Evolutionary conservation across 1,139 yeast species (phyloP).

Genomic region (Zygoascus meyerae): DNA sequence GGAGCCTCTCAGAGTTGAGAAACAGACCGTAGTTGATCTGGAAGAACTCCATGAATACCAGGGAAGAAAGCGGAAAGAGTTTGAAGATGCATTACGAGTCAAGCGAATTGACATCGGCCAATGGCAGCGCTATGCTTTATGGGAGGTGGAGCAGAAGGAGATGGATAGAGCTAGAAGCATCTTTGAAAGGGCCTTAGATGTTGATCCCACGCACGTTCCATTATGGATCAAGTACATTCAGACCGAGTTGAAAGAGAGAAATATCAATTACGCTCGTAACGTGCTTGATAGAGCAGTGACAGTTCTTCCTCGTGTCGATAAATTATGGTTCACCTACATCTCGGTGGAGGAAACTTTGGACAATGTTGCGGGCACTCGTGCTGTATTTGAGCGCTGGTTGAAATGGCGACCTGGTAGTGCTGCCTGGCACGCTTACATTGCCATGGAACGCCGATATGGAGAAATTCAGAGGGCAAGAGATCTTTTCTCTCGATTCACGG

Average conservation of each 20-base stretch:
- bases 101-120: constrained; percentile 78
- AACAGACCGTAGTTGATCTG: constrained; percentile 56
- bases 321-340: constrained; percentile 73
- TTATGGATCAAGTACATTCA: constrained; percentile 84
- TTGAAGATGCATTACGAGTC: constrained; percentile 76
- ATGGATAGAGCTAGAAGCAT: constrained; percentile 72
- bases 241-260: constrained; percentile 63
- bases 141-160: constrained; percentile 81
- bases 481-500: constrained; percentile 52
- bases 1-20: constrained; percentile 39
- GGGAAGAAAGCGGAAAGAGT: constrained; percentile 70
- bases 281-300: constrained; percentile 73
- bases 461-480: constrained; percentile 53
- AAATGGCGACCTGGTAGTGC: constrained; percentile 50
- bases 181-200: constrained; percentile 81
- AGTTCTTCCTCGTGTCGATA: constrained; percentile 69
- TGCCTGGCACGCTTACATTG: constrained; percentile 73
- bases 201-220: constrained; percentile 67
- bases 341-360: constrained; percentile 77
- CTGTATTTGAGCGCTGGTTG: constrained; percentile 75
- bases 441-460: constrained; percentile 63
- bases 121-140: constrained; percentile 88
- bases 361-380: constrained; percentile 56
- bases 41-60: constrained; percentile 77
- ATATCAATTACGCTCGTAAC: constrained; percentile 85